phyloP scores from a whole-genome alignment of 805 yeast species.

The Lipomyces starkeyi region DNA sequence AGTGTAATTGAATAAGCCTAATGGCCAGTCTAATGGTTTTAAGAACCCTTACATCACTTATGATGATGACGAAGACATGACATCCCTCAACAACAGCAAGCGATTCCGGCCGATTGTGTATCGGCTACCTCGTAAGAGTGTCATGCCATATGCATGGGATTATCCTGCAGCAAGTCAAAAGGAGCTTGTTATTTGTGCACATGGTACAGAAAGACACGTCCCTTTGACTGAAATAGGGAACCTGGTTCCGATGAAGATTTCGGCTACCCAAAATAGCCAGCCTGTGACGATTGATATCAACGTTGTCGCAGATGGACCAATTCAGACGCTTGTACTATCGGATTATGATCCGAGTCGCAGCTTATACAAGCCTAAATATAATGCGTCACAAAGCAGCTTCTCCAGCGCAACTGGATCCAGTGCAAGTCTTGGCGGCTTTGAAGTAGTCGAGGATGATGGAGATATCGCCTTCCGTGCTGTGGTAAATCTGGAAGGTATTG shows the following conservation, averaged over 20 bases:
- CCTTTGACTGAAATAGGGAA: slow-evolving; percentile 94
- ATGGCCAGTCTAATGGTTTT: not conserved
- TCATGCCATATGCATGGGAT: slow-evolving; percentile 99
- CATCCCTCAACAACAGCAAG: slow-evolving; percentile 17
- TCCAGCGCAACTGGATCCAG: slow-evolving; percentile 14
- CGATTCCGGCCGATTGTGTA: slow-evolving; percentile 78
- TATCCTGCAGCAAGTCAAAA: slow-evolving; percentile 88
- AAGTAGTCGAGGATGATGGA: slow-evolving; percentile 55
- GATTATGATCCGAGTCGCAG: slow-evolving; percentile 81
- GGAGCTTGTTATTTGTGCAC: slow-evolving; percentile 74
- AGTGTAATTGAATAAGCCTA: not conserved
- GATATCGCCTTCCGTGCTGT: slow-evolving; percentile 59
- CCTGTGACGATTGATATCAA: slow-evolving; percentile 70
- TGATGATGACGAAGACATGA: slow-evolving; percentile 64
- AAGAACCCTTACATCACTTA: slow-evolving; percentile 39
- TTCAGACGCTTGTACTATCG: slow-evolving; percentile 83
- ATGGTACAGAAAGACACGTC: slow-evolving; percentile 75
- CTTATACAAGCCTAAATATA: slow-evolving; percentile 62
- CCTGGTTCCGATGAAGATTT: slow-evolving; percentile 81
- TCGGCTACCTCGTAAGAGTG: slow-evolving; percentile 83
- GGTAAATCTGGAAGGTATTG: slow-evolving; percentile 76
- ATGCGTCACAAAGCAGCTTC: slow-evolving; percentile 35
- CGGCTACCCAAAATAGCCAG: slow-evolving; percentile 51
- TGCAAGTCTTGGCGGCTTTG: slow-evolving; percentile 37
- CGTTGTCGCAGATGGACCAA: slow-evolving; percentile 95